Conservation (phyloP, 441 rosid genomes). For the Eruca vesicaria region DNA sequence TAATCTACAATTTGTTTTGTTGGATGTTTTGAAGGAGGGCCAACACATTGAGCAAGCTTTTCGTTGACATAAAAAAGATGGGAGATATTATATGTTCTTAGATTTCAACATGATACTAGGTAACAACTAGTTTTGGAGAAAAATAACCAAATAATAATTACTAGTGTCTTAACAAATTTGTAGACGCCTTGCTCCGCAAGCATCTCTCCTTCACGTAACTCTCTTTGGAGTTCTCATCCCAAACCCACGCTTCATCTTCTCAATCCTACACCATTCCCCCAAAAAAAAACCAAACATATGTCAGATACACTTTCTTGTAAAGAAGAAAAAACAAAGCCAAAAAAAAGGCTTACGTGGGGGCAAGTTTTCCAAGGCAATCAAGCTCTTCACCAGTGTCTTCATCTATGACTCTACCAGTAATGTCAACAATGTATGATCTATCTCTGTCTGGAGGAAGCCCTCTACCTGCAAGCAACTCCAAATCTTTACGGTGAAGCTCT, state of each 20-base stretch:
- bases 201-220: slow-evolving; percentile 16
- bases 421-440: slow-evolving; percentile 74
- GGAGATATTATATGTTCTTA: neutral
- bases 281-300: neutral
- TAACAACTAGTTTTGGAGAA: neutral
- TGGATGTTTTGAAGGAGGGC: too few relatives aligned
- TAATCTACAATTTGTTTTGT: too few relatives aligned
- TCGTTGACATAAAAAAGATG: neutral
- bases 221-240: slow-evolving; percentile 39
- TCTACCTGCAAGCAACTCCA: slow-evolving; percentile 77
- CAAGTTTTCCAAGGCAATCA: slow-evolving; percentile 89
- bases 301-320: neutral
- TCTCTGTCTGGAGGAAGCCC: slow-evolving; percentile 75
- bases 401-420: slow-evolving; percentile 81
- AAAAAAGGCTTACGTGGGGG: slow-evolving; percentile 78
- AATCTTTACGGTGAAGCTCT: slow-evolving; percentile 82
- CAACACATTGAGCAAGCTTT: neutral
- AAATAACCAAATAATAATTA: neutral
- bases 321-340: neutral
- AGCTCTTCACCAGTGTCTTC: slow-evolving; percentile 92
- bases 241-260: slow-evolving; percentile 41
- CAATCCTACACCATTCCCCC: slow-evolving; percentile 26
- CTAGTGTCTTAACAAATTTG: neutral
- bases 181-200: neutral
- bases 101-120: neutral